Percentiles rank a stretch among this genome's conserved stretches.
Evolutionary conservation across 192 early-diverging fungal genomes (phyloP).

Genomic region (Umbelopsis vinacea): DNA sequence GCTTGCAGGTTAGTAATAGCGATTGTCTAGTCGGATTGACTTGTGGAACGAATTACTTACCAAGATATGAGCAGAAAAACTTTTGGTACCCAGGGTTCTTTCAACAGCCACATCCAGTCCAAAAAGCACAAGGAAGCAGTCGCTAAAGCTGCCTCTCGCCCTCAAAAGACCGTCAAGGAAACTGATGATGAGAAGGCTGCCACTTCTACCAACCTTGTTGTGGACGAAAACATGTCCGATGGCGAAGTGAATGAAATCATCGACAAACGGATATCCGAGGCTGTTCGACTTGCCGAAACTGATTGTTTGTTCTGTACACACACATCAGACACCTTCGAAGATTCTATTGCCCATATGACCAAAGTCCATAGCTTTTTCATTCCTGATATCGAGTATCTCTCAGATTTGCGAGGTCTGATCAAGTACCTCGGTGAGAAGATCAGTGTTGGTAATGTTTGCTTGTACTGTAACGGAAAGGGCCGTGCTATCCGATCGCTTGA

Average conservation of each 20-base stretch:
- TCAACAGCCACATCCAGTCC: conserved; percentile 87
- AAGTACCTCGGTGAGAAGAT: conserved; percentile 95
- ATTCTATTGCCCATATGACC: conserved; percentile 93
- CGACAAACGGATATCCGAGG: conserved; percentile 79
- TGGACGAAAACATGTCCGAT: conserved; percentile 57
- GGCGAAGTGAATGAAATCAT: conserved; percentile 71
- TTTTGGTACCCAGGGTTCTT: conserved; percentile 74
- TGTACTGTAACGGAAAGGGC: conserved; percentile 94
- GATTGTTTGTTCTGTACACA: conserved; percentile 96
- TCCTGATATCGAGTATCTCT: conserved; percentile 94
- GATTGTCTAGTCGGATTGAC: neutral
- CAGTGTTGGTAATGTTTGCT: conserved; percentile 91
- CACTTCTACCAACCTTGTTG: conserved; percentile 32
- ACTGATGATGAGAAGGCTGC: conserved; percentile 39
- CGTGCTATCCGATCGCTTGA: conserved; percentile 82
- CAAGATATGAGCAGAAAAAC: conserved; percentile 30
- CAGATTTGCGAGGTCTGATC: conserved; percentile 86
- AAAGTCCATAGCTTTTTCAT: conserved; percentile 92
- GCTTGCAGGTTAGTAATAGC: conserved; percentile 46
- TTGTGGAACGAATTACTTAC: neutral
- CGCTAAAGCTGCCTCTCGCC: conserved; percentile 37
- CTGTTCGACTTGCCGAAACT: conserved; percentile 62
- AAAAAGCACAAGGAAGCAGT: conserved; percentile 94
- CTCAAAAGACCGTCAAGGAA: conserved; percentile 26
- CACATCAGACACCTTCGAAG: conserved; percentile 63